These are phyloP conservation scores for Barbatosphaeria neglecta DNA, from an alignment of 495 filamentous ascomycete genomes.

Conservation along the genomic window DNA sequence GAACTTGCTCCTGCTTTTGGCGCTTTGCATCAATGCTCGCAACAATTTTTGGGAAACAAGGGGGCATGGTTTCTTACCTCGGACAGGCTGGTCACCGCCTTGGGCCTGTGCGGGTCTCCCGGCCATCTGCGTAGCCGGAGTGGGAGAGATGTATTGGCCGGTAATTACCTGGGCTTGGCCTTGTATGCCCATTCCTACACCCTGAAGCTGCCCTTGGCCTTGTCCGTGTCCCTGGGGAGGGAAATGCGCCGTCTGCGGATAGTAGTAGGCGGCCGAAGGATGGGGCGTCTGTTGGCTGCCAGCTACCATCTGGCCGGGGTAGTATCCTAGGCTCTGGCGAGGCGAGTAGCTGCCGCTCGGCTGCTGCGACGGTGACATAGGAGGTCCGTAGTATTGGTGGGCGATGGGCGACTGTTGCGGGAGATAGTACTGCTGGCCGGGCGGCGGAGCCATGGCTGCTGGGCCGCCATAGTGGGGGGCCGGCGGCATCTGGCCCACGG, in stretches of 20 bases:
- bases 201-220: neutral
- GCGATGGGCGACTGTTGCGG: constrained; percentile 27
- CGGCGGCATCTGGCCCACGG: constrained; percentile 33
- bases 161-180: constrained; percentile 13
- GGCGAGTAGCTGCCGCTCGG: constrained; percentile 14
- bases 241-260: constrained; percentile 18
- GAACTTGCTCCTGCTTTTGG: constrained; percentile 19
- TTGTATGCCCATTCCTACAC: neutral
- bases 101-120: constrained; percentile 4
- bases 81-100: neutral
- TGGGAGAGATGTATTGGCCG: constrained; percentile 16
- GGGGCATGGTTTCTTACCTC: neutral
- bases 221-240: constrained; percentile 13
- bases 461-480: constrained; percentile 32
- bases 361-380: constrained; percentile 18
- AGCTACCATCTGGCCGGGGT: constrained; percentile 22
- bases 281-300: constrained; percentile 17
- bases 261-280: constrained; percentile 25
- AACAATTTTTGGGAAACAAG: too few relatives aligned
- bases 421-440: constrained; percentile 27
- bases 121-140: constrained; percentile 3
- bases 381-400: constrained; percentile 24
- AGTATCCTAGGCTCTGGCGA: constrained; percentile 24
- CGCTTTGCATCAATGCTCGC: too few relatives aligned
- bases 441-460: constrained; percentile 18